Conservation (phyloP, 441 rosid genomes). For the Theobroma grandiflorum region DNA sequence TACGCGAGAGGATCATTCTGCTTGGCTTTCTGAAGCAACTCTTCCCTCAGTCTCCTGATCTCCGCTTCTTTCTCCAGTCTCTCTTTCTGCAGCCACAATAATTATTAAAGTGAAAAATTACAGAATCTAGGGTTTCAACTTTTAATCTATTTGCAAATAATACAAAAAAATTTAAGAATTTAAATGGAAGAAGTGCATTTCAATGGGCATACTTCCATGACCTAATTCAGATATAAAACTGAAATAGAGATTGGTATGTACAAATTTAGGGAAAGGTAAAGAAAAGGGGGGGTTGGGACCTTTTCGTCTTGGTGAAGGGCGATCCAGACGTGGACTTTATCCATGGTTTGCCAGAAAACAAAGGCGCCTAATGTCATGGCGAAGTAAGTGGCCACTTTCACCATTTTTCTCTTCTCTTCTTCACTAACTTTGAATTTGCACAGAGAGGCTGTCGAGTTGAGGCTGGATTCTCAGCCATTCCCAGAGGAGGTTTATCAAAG, state of each 20-base stretch:
- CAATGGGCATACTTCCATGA: background rate
- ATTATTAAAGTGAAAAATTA: background rate
- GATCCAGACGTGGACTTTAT: slow-evolving; percentile 62
- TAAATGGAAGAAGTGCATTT: background rate
- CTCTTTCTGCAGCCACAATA: slow-evolving; percentile 31
- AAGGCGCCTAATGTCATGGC: slow-evolving; percentile 60
- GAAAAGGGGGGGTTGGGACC: slow-evolving; percentile 25
- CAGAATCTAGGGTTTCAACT: slow-evolving; percentile 21
- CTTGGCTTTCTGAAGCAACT: slow-evolving; percentile 34
- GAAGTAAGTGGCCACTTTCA: slow-evolving; percentile 49
- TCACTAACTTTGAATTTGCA: background rate
- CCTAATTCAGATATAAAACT: background rate
- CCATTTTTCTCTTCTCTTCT: slow-evolving; percentile 36
- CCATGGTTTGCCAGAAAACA: slow-evolving; percentile 59
- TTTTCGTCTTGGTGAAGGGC: slow-evolving; percentile 69
- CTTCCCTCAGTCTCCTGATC: slow-evolving; percentile 29
- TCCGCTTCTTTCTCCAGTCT: slow-evolving; percentile 36
- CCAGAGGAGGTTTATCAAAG: background rate
- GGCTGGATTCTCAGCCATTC: slow-evolving; percentile 11
- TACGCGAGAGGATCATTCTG: slow-evolving; percentile 16
- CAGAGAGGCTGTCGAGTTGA: background rate
- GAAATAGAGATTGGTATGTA: background rate
- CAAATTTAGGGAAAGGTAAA: background rate
- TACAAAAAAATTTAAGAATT: background rate
- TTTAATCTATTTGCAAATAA: background rate